Evolutionary conservation across 306 rosid species (phyloP).

Genomic region (Erythrophleum fordii): DNA sequence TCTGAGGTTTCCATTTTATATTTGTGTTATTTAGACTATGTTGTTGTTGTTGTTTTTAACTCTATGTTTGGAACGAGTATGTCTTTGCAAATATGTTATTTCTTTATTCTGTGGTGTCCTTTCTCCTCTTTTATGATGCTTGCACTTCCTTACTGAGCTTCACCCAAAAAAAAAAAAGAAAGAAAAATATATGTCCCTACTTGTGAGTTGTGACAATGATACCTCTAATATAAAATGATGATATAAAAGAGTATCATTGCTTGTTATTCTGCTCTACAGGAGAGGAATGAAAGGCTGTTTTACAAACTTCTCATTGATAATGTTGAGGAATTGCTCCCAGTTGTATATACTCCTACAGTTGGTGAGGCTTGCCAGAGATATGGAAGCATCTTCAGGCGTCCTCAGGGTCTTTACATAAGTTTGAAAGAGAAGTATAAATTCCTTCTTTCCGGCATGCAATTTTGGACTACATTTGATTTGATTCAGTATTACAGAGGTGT

Average conservation of each 20-base stretch:
- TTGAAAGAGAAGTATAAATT: constrained; percentile 80
- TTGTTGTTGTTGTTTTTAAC: neutral
- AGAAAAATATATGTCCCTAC: too few relatives aligned
- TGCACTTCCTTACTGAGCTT: constrained; percentile 3
- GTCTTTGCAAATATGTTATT: constrained; percentile 8
- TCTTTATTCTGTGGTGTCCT: neutral
- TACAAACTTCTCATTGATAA: constrained; percentile 73
- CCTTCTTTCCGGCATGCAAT: constrained; percentile 18
- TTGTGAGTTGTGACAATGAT: too few relatives aligned
- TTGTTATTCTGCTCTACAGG: constrained; percentile 60
- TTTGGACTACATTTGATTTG: constrained; percentile 8
- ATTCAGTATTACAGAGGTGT: constrained; percentile 14
- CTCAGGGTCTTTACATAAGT: constrained; percentile 98
- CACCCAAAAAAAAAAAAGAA: neutral
- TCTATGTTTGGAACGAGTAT: constrained; percentile 3
- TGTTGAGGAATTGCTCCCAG: constrained; percentile 76
- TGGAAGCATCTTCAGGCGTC: constrained; percentile 95
- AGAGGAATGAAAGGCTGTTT: constrained; percentile 76
- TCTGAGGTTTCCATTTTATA: neutral
- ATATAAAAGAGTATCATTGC: neutral
- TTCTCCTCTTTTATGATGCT: neutral
- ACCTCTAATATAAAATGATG: constrained; percentile 2
- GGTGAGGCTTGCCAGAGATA: constrained; percentile 86
- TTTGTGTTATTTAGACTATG: neutral
- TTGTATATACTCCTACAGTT: constrained; percentile 78